These are phyloP conservation scores for Nakaseomyces kungkrabaensis DNA, from an alignment of 1,139 yeast genomes.

Conservation along the genomic window DNA sequence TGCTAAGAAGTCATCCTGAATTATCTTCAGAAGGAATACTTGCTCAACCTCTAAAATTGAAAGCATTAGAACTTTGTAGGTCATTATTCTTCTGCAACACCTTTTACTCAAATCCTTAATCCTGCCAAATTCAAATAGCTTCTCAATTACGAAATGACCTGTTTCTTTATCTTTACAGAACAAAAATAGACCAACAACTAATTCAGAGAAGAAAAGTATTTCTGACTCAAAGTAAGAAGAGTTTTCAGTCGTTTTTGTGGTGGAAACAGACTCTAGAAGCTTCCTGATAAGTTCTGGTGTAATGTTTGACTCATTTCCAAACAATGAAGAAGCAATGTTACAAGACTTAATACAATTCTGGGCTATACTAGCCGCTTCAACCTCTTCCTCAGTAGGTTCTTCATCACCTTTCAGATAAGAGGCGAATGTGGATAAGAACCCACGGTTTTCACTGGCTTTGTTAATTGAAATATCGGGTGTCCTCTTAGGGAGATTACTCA, in stretches of 20 bases:
- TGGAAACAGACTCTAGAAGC: neutral
- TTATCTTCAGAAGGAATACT: slow-evolving; percentile 1
- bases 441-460: slow-evolving; percentile 53
- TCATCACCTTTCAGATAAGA: slow-evolving; percentile 90
- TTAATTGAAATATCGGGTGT: slow-evolving; percentile 57
- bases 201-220: slow-evolving; percentile 3
- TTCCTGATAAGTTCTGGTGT: neutral
- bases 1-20: slow-evolving; percentile 21
- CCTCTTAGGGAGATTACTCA: slow-evolving; percentile 49
- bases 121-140: slow-evolving; percentile 14
- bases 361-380: slow-evolving; percentile 74
- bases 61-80: slow-evolving; percentile 25
- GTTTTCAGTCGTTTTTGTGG: slow-evolving; percentile 1
- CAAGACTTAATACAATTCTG: slow-evolving; percentile 22
- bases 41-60: slow-evolving; percentile 20
- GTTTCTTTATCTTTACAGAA: slow-evolving; percentile 36
- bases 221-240: slow-evolving; percentile 4
- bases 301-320: slow-evolving; percentile 2
- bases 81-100: slow-evolving; percentile 20
- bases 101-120: slow-evolving; percentile 14
- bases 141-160: slow-evolving; percentile 16
- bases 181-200: slow-evolving; percentile 30
- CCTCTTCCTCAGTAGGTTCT: slow-evolving; percentile 89
- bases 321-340: slow-evolving; percentile 3
- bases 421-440: slow-evolving; percentile 80